Base-by-base conservation (phyloP, 441 rosid species). In the Croton setiger region DNA sequence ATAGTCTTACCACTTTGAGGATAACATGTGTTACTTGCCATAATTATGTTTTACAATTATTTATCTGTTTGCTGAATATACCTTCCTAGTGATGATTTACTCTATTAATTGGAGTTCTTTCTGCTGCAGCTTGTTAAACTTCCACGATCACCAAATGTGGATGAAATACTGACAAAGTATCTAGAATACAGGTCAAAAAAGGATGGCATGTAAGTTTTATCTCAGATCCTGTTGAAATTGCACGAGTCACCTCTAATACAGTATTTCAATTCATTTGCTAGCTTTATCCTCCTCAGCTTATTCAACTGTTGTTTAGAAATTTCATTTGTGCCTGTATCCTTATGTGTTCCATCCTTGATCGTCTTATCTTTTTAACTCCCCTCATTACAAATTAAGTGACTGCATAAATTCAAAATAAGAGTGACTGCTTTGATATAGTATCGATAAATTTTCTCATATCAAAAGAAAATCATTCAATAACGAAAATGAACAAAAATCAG, bases 91-190 rank as follows among this genome's bases (percentile, higher is more conserved):
- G 15, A 56, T 78, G 20, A 53, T 53, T 15, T 31, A 61, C 33
- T 20, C 67, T 47, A 59, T 51, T 67, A 51, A 36, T 69, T 55
- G 56, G 53, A 45, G 58, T 61, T 47, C 6, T 68, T 72, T 39
- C 70, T 48, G 60, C 57, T 79, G 81, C 86, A 95, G 99, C 89
- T 92, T 79, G 85, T 95, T 75, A 92, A 88, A 81, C 96, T 95
- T 83, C 99, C 99, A 3, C 87, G 97, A 11, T 82, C 87, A 15
- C 97, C 98, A 37, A 95, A 60, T 73, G 88, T 95, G 43, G 98
- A 95, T 81, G 96, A 92, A 60, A 85, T 95, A 73, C 79, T 95
- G 80, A 73, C 93, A 7, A 92, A 86, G 76, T 95, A 89, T 80
- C 92, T 88, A 35, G 97, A 92, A 52, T 80, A 87, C 88, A 84